Base-by-base conservation (phyloP, 441 rosid genomes). In the Aleurites moluccanus region DNA sequence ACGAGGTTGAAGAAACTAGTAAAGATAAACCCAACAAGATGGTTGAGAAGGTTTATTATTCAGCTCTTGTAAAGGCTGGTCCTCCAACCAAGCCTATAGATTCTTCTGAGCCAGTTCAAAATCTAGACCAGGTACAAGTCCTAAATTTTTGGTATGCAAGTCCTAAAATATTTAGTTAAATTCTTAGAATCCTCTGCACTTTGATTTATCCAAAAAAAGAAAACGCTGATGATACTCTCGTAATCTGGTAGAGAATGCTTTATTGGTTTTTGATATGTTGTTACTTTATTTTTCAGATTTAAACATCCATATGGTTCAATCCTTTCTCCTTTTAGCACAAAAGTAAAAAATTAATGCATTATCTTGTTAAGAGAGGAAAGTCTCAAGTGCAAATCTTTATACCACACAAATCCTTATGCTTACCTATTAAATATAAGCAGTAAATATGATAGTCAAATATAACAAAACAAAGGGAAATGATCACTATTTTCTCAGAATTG, bases 1-100 rank as follows among this genome's bases (percentile, higher is more conserved):
- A 94, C 72, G 92, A 89, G 78, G 89, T 92, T 68, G 97, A 92
- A 60, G 98, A 89, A 77, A 77, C 87, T 21, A 86, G 82, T 77
- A 65, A 84, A 28, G 92, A 80, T 63, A 84, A 10, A 76, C 67
- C 86, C 59, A 73, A 79, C 40, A 87, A 88, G 67, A 83, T 74
- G 73, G 86, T 78, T 82, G 89, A 85, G 66, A 95, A 83, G 84
- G 81, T 75, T 70, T 90, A 88, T 79, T 95, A 91, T 78, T 95
- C 97, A 67, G 95, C 90, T 76, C 97, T 95, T 73, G 88, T 90
- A 70, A 94, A 92, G 79, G 99, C 95, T 68, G 90, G 87, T 59
- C 92, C 86, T 27, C 91, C 91, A 33, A 80, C 79, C 8, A 82
- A 88, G 80, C 78, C 93, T 63, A 87, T 86, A 47, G 90, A 87